Conservation (phyloP, 75 land plant species). For the Pinus tabuliformis region DNA sequence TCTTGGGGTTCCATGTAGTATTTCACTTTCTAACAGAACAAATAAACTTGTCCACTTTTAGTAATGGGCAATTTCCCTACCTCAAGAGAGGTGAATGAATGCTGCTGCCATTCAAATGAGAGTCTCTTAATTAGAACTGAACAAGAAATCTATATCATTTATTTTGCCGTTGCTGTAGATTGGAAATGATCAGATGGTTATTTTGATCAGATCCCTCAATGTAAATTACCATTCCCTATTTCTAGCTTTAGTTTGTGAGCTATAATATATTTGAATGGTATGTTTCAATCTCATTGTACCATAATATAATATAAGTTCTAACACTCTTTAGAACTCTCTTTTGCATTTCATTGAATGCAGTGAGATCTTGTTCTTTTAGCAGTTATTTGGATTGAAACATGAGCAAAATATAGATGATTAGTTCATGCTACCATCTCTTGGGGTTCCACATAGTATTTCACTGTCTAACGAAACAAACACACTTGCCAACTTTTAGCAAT, state of each 20-base stretch:
- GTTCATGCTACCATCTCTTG: not conserved
- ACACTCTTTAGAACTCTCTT: too few species aligned
- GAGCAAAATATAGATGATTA: not conserved
- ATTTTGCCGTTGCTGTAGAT: too few species aligned
- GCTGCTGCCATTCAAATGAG: not conserved
- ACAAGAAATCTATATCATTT: too few species aligned
- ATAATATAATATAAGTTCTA: too few species aligned
- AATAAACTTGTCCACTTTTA: not conserved
- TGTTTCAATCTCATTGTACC: too few species aligned
- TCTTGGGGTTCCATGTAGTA: not conserved
- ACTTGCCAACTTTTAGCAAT: not conserved
- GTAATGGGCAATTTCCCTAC: not conserved
- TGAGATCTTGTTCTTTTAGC: too few species aligned
- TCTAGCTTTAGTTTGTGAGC: too few species aligned
- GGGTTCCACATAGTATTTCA: not conserved
- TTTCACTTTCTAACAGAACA: not conserved
- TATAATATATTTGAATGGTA: too few species aligned
- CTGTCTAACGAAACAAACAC: not conserved
- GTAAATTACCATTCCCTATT: too few species aligned
- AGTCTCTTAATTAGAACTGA: not conserved
- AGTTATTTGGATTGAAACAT: not conserved
- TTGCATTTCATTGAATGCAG: too few species aligned
- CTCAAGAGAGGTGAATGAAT: not conserved
- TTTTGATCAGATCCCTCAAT: too few species aligned
- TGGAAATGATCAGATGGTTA: too few species aligned